Base-by-base conservation (phyloP, 2,329 filamentous ascomycete genomes). In the Alternaria arborescens region DNA sequence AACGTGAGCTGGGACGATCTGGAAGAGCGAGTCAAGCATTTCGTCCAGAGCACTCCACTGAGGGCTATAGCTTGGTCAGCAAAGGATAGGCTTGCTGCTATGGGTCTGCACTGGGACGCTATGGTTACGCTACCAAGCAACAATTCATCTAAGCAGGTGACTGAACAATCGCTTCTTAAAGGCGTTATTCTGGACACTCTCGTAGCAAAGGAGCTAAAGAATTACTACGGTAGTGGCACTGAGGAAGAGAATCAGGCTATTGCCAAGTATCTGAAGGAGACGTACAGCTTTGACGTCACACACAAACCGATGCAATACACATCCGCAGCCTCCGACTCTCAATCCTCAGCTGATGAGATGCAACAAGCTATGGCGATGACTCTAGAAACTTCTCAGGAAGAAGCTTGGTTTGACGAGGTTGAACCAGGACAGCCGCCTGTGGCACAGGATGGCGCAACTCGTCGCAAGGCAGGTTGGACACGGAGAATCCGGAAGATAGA, bases 71-170 rank as follows among this genome's bases (percentile, higher is more conserved):
- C 51, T 10, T 75, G 72, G 73, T 58, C 62, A 2, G 42, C 22
- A 8, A 46, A 50, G 41, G 71, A 73, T 16, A 55, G 60, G 11
- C 58, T 73, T 16, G 71, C 73, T 8, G 73, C 71, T 11, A 67
- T 73, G 64, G 71, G 68, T 2, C 28, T 75, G 22, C 43, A 58
- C 44, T 61, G 60, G 48, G 44, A 53, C 8, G 62, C 66, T 7
- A 58, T 30, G 2, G 58, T 71, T 5, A 54, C 40, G 12, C 47
- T 62, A 14, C 66, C 65, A 8, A 20, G 47, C 22, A 41, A 52
- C 10, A 36, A 51, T 6, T 8, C 24, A 24, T 18, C 18, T 8
- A 28, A 42, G 28, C 14, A 24, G 12, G 56, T 54, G 26, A 47
- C 32, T 20, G 47, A 55, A 5, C 64, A 65, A 24, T 36, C 60